Percentiles rank a stretch among this genome's conserved stretches.
phyloP scores from a whole-genome alignment of 768 basidiomycete genomes.

The Cystobasidium onofrii region DNA sequence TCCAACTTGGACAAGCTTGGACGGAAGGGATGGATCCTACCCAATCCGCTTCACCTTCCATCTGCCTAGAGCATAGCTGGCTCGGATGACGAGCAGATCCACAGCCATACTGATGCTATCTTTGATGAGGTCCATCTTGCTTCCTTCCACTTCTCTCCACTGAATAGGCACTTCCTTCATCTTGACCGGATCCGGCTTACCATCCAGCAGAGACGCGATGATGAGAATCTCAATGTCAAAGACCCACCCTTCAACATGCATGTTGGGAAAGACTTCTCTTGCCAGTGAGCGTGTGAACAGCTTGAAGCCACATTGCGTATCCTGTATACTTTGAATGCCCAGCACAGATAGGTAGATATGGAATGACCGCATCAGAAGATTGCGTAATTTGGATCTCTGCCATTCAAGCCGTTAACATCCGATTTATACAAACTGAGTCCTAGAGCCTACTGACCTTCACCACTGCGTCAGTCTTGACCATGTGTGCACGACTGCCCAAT shows the following conservation, averaged over 20 bases:
- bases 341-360: conserved; percentile 81
- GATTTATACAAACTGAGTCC: not conserved
- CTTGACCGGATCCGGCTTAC: conserved; percentile 54
- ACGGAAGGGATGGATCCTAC: not conserved
- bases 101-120: conserved; percentile 83
- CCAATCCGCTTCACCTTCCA: conserved; percentile 48
- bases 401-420: not conserved
- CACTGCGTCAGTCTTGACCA: conserved; percentile 83
- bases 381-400: conserved; percentile 78
- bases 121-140: conserved; percentile 75
- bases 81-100: conserved; percentile 73
- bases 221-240: conserved; percentile 91
- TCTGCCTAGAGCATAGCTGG: conserved; percentile 68
- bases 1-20: no score
- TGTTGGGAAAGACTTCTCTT: conserved; percentile 69
- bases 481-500: conserved; percentile 81
- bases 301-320: conserved; percentile 97
- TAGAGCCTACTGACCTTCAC: conserved; percentile 61
- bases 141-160: conserved; percentile 90
- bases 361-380: conserved; percentile 86
- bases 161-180: conserved; percentile 77
- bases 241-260: conserved; percentile 75
- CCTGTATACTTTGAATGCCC: conserved; percentile 79
- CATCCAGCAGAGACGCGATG: conserved; percentile 51
- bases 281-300: conserved; percentile 79